Base-by-base conservation (phyloP, 768 basidiomycete genomes). In the Mycena indigotica region DNA sequence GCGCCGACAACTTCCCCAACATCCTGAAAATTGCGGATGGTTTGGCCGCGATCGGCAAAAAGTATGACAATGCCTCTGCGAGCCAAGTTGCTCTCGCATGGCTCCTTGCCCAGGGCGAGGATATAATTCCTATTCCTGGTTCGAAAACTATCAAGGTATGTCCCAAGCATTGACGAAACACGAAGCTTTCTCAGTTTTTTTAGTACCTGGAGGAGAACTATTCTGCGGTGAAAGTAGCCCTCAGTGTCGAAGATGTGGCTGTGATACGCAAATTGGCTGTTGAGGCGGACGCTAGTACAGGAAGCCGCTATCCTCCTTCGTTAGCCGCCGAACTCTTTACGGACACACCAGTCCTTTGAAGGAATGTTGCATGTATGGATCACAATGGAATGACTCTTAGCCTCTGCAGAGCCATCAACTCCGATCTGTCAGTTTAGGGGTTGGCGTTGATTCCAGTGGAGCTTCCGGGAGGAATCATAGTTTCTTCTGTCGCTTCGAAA, bases 1-100 rank as follows among this genome's bases (percentile, higher is more conserved):
- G 35, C 50, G 29, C 21, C 21, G 73, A 75, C 62, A 78, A 77
- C 64, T 79, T 79, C 64, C 76, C 74, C 0, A 75, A 72, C 48
- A 72, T 79, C 41, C 63, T 76, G 32, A 70, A 68, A 29, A 40
- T 77, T 8, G 71, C 52, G 17, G 71, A 75, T 2, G 62, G 63
- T 28, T 54, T 79, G 5, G 57, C 67, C 40, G 45, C 46, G 17
- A 56, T 78, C 39, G 77, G 75, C 3, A 63, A 61, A 35, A 65
- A 65, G 55, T 65, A 77, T 57, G 52, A 64, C 2, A 69, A 69
- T 24, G 12, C n/a, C n/a, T n/a, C n/a, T n/a, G n/a, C n/a, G n/a
- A n/a, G n/a, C n/a, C n/a, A n/a, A n/a, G n/a, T n/a, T n/a, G n/a
- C n/a, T n/a, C n/a, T n/a, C n/a, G n/a, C n/a, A n/a, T n/a, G n/a